Conservation (phyloP, 345 rosid genomes). For the Populus tremula region DNA sequence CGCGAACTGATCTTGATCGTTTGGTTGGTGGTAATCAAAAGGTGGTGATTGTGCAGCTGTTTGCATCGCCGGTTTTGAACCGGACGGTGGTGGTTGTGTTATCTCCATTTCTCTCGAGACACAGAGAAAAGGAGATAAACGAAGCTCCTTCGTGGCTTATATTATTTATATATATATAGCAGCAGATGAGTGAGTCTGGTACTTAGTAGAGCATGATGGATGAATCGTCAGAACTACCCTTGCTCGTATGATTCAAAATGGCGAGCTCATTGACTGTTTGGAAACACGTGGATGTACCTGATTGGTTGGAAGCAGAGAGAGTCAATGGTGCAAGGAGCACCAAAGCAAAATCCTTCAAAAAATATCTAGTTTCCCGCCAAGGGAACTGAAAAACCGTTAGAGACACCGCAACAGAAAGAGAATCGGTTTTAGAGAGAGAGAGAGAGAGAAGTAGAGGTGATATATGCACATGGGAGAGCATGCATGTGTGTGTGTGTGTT, state of each 20-base stretch:
- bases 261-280: not conserved
- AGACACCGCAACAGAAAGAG: not conserved
- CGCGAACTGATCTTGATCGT: conserved; percentile 40
- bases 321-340: too few species aligned
- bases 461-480: not conserved
- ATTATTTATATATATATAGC: too few species aligned
- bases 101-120: conserved; percentile 33
- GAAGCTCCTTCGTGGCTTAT: not conserved
- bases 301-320: not conserved
- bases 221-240: not conserved
- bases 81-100: conserved; percentile 27
- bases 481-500: not conserved
- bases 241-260: not conserved
- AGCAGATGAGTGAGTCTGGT: not conserved
- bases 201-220: not conserved
- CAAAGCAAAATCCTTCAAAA: not conserved
- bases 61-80: conserved; percentile 26
- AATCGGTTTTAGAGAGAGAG: not conserved
- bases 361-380: not conserved
- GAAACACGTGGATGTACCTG: not conserved
- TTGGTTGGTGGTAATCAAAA: conserved; percentile 17
- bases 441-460: not conserved
- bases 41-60: conserved; percentile 28
- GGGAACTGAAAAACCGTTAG: not conserved
- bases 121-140: not conserved